A percentile compares a stretch with the other conserved stretches of the same genome.
Conservation (phyloP, 1,284 basidiomycete species). For the Ganoderma leucocontextum region DNA sequence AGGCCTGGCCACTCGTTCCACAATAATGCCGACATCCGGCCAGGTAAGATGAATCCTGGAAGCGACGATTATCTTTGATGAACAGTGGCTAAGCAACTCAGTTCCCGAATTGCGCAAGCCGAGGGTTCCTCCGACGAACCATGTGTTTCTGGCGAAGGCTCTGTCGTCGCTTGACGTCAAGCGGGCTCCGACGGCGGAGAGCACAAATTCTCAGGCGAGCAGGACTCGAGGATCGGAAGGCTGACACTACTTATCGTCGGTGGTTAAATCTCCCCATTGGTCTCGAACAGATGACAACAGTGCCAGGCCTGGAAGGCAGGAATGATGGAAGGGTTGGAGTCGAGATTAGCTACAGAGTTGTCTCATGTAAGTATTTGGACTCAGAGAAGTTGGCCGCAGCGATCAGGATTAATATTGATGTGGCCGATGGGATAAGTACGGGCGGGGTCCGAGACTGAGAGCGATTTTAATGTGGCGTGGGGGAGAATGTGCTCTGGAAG, state of each 20-base stretch:
- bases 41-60: not conserved
- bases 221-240: not conserved
- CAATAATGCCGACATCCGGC: constrained; percentile 11
- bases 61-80: not conserved
- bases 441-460: constrained; percentile 8
- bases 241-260: not conserved
- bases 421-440: constrained; percentile 1
- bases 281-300: constrained; percentile 14
- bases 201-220: not conserved
- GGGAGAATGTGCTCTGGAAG: not conserved
- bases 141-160: not conserved
- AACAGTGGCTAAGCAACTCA: constrained; percentile 9
- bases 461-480: constrained; percentile 1
- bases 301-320: too few relatives aligned
- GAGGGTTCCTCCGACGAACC: not conserved
- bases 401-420: constrained; percentile 21
- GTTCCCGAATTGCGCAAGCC: not conserved
- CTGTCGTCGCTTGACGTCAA: constrained; percentile 16
- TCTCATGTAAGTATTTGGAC: constrained; percentile 27
- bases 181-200: not conserved
- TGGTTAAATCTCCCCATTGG: constrained; percentile 10
- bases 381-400: not conserved
- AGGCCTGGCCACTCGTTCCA: not conserved
- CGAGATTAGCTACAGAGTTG: constrained; percentile 31
- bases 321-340: constrained; percentile 18